Evolutionary conservation across 2,329 filamentous ascomycete species (phyloP).

Genomic region (Elsinoe perseae): DNA sequence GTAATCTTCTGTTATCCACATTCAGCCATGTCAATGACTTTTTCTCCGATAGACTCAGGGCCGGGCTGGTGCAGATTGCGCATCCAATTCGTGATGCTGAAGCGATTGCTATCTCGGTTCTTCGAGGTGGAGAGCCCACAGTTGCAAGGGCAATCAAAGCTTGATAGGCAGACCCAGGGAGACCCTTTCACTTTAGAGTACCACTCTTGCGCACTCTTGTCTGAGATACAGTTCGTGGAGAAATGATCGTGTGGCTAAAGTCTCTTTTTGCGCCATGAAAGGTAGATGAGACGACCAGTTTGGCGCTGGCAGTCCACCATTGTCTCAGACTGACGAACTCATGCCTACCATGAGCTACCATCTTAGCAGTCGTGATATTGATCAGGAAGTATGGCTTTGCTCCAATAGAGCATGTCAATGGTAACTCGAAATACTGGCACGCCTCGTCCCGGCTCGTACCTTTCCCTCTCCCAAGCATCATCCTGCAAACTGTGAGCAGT

Average conservation of each 20-base stretch:
- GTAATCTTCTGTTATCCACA: background rate
- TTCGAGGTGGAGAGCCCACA: background rate
- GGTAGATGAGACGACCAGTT: background rate
- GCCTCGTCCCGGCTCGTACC: conserved; percentile 5
- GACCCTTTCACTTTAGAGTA: background rate
- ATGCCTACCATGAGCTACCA: no score
- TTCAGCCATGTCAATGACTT: background rate
- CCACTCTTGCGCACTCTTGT: background rate
- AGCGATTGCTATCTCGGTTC: background rate
- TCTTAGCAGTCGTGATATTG: no score
- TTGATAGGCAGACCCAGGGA: background rate
- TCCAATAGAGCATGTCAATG: background rate
- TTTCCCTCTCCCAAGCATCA: background rate
- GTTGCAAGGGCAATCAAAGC: background rate
- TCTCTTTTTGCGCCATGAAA: conserved; percentile 5
- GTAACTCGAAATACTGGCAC: background rate
- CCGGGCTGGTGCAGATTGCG: background rate
- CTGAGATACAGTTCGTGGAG: conserved; percentile 12
- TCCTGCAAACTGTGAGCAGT: background rate
- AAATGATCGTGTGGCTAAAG: background rate
- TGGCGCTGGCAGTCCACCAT: background rate
- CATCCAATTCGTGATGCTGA: background rate
- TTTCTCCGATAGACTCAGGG: background rate
- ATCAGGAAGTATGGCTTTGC: no score
- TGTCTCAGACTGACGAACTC: conserved; percentile 10